Percentiles rank a stretch among this genome's conserved stretches.
phyloP scores from a whole-genome alignment of 2,329 filamentous ascomycete species.

The Botrytis byssoidea region DNA sequence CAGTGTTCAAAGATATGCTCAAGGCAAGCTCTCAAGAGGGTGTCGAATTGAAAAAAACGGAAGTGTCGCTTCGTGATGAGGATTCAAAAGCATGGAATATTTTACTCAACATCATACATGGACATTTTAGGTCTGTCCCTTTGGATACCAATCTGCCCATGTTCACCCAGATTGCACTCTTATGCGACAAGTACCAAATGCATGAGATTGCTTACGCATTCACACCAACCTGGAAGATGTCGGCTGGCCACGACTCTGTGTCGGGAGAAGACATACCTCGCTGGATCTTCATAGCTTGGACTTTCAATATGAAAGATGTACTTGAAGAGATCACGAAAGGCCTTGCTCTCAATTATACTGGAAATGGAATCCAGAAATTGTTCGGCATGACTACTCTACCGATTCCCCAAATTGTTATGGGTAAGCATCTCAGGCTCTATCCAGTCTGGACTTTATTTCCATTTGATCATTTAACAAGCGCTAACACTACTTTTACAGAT shows the following conservation, averaged over 20 bases:
- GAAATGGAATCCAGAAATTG: neutral
- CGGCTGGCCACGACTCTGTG: neutral
- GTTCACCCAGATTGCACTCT: neutral
- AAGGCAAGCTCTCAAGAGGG: neutral
- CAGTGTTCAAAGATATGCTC: neutral
- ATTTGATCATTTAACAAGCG: neutral
- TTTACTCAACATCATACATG: slow-evolving; percentile 3
- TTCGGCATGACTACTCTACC: neutral
- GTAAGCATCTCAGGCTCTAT: neutral
- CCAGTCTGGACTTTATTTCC: rapidly evolving
- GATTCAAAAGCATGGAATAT: neutral
- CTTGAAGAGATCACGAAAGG: neutral
- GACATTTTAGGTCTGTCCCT: neutral
- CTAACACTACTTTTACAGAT: neutral
- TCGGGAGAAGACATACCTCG: neutral
- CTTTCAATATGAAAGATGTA: neutral
- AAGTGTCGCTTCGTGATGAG: neutral
- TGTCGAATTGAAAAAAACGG: neutral
- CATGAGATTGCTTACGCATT: slow-evolving; percentile 1
- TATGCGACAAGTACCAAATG: slow-evolving; percentile 9
- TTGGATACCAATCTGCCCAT: neutral
- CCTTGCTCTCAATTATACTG: neutral
- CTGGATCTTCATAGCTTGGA: slow-evolving; percentile 3
- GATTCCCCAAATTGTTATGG: neutral
- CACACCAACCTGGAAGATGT: neutral